These are phyloP conservation scores for Irpex rosettiformis DNA, from an alignment of 1,284 basidiomycete genomes.

Conservation along the genomic window DNA sequence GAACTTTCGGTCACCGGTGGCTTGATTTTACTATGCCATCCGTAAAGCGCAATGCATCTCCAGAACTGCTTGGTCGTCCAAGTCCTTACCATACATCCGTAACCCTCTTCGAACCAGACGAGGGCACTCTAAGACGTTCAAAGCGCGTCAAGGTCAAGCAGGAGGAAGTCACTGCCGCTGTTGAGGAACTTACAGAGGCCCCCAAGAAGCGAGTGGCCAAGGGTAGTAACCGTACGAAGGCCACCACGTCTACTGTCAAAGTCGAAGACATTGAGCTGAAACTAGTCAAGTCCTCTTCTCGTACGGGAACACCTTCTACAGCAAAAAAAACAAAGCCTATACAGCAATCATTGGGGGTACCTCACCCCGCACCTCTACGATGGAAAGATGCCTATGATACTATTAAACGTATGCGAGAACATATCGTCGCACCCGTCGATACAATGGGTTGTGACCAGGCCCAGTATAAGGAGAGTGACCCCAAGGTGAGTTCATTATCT, in stretches of 20 bases:
- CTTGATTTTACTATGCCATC: background rate
- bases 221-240: background rate
- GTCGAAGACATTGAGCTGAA: constrained; percentile 5
- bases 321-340: constrained; percentile 45
- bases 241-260: constrained; percentile 11
- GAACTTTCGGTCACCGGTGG: background rate
- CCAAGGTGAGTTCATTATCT: constrained; percentile 49
- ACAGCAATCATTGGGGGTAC: constrained; percentile 52
- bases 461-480: constrained; percentile 57
- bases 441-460: constrained; percentile 86
- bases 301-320: constrained; percentile 17
- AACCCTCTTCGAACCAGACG: constrained; percentile 14
- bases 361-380: constrained; percentile 69
- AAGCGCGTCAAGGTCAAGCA: constrained; percentile 17
- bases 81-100: constrained; percentile 19
- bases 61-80: constrained; percentile 13
- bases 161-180: background rate
- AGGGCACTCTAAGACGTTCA: constrained; percentile 12
- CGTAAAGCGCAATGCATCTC: constrained; percentile 18
- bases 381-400: constrained; percentile 78
- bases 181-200: background rate
- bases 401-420: constrained; percentile 77
- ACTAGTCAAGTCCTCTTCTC: background rate
- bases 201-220: background rate
- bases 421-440: constrained; percentile 81